Percentiles rank a stretch among this genome's conserved stretches.
Conservation (phyloP, 345 rosid species). For the Populus alba region DNA sequence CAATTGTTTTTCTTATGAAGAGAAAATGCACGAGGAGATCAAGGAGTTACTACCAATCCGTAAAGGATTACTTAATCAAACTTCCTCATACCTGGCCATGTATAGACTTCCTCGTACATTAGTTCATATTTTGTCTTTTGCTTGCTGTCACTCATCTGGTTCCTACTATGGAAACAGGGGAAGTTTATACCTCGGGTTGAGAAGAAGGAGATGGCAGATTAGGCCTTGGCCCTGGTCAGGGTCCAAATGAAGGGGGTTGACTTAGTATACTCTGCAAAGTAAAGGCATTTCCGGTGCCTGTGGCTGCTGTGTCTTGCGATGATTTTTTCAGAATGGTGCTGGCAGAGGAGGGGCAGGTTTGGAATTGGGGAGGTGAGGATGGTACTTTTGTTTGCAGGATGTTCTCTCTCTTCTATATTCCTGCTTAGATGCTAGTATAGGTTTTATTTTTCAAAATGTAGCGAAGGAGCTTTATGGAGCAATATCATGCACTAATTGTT, state of each 20-base stretch:
- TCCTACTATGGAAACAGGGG: conserved; percentile 46
- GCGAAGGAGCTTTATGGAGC: not conserved
- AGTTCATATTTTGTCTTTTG: not conserved
- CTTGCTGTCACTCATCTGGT: not conserved
- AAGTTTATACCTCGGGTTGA: conserved; percentile 85
- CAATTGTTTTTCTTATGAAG: too few species aligned
- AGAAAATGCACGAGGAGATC: too few species aligned
- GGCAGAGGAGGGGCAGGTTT: conserved; percentile 71
- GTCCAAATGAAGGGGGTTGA: conserved; percentile 94
- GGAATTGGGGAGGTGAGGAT: conserved; percentile 89
- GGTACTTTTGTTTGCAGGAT: not conserved
- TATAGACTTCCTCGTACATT: too few species aligned
- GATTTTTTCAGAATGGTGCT: conserved; percentile 83
- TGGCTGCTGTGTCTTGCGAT: conserved; percentile 79
- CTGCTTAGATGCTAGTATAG: not conserved
- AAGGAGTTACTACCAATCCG: too few species aligned
- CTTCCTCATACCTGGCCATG: too few species aligned
- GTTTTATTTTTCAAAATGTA: not conserved
- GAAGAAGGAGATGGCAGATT: conserved; percentile 96
- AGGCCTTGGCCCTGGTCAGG: conserved; percentile 87
- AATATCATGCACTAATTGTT: not conserved
- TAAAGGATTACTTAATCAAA: too few species aligned
- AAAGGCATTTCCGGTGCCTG: conserved; percentile 60
- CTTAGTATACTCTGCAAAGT: conserved; percentile 82
- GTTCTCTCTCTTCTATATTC: conserved; percentile 2